Conservation (phyloP, 2,329 filamentous ascomycete species). For the Penicillium italicum region DNA sequence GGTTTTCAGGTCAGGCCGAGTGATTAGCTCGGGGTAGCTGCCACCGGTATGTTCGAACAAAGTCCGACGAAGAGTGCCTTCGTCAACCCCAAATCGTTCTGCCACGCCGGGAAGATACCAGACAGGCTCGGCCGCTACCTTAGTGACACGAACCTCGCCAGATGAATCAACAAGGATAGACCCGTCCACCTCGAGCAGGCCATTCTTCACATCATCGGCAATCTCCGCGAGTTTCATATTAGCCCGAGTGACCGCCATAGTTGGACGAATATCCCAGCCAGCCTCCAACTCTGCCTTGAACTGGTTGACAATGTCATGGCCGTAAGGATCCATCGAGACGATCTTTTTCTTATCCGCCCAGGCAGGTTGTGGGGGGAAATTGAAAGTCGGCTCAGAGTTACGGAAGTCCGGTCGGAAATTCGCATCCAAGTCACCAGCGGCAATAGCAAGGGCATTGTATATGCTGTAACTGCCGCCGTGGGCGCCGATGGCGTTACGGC, state of each 20-base stretch:
- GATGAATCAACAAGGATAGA: slow-evolving; percentile 83
- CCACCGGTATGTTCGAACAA: slow-evolving; percentile 95
- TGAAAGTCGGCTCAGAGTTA: slow-evolving; percentile 87
- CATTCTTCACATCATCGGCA: slow-evolving; percentile 77
- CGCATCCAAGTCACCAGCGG: slow-evolving; percentile 79
- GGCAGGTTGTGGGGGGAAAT: slow-evolving; percentile 82
- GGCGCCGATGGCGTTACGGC: slow-evolving; percentile 57
- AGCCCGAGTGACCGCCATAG: slow-evolving; percentile 85
- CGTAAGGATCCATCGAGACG: slow-evolving; percentile 93
- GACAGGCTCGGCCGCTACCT: slow-evolving; percentile 92
- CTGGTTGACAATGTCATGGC: slow-evolving; percentile 80
- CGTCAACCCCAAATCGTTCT: slow-evolving; percentile 87
- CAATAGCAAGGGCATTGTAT: slow-evolving; percentile 89
- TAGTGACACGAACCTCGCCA: slow-evolving; percentile 89
- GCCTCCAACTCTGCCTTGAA: slow-evolving; percentile 73
- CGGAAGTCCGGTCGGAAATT: slow-evolving; percentile 76
- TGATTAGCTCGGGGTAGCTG: slow-evolving; percentile 95
- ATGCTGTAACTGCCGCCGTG: slow-evolving; percentile 93
- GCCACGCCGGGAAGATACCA: slow-evolving; percentile 87
- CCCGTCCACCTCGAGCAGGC: slow-evolving; percentile 74
- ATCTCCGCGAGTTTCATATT: slow-evolving; percentile 97
- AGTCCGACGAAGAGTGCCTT: slow-evolving; percentile 77
- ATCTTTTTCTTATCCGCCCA: slow-evolving; percentile 93
- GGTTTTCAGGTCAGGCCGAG: slow-evolving; percentile 86
- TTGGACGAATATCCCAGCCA: slow-evolving; percentile 71